Evolutionary conservation across 2,329 filamentous ascomycete genomes (phyloP), one percentile per base, ranked within the genome.

Genomic region (Apiospora sp.): DNA sequence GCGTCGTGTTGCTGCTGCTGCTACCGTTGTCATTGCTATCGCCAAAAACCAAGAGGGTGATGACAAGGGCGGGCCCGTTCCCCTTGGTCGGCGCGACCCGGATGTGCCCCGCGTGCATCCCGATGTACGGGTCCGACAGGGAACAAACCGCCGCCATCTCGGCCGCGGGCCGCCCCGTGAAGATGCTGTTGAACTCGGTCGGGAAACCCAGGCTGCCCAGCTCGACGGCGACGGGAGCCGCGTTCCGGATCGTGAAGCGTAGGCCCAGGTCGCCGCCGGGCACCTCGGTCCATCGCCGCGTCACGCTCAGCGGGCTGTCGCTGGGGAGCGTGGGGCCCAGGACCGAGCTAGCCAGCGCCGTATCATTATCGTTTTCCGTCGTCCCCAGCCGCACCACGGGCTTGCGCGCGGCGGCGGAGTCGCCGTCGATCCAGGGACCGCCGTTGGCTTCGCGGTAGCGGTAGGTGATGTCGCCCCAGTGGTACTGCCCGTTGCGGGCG

Each of bases 181-280:
- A 91, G 75, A 91, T 90, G 78, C 87, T 91, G 80, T 91, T 91
- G 81, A 91, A 89, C 77, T 90, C 88, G 27, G 88, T 84, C 0
- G 89, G 89, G 69, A 91, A 86, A 0, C 89, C 89, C 1, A 91
- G 81, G 68, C 86, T 86, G 1, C 89, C 89, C 6, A 91, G 79
- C 72, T 91, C 89, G 3, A 91, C 72, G 0, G 80, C 73, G 0
- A 77, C 74, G 0, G 76, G 75, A 0, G 79, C 85, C 0, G 78
- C 79, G 73, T 90, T 91, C 13, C 81, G 82, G 27, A 90, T 75
- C 2, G 84, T 88, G 77, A 90, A 87, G 22, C 82, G 82, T 4
- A 91, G 80, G 7, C 83, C 86, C 2, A 91, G 77, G 72, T 90
- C 87, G 1, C 84, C 85, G 0, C 83, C 67, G 8, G 41, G 80